Conservation (phyloP, 306 rosid genomes). For the Crotalaria pallida region DNA sequence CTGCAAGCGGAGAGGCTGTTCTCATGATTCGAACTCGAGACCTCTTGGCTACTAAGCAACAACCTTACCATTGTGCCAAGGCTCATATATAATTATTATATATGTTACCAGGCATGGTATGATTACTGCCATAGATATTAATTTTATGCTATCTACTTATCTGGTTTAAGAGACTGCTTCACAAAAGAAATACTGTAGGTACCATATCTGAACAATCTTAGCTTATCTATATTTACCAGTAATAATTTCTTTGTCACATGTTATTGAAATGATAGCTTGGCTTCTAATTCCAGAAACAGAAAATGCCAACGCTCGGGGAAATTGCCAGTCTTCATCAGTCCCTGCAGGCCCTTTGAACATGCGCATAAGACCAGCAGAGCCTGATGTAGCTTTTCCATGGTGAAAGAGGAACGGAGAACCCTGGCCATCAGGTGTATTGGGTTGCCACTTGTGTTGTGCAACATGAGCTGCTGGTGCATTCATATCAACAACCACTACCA, state of each 20-base stretch:
- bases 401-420: constrained; percentile 95
- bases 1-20: too few species aligned
- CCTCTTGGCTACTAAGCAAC: too few species aligned
- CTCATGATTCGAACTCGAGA: too few species aligned
- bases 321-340: constrained; percentile 66
- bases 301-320: constrained; percentile 86
- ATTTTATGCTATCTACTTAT: constrained; percentile 1
- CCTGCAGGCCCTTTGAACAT: constrained; percentile 83
- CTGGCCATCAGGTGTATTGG: constrained; percentile 96
- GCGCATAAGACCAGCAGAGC: constrained; percentile 66
- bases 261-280: constrained; percentile 71
- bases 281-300: constrained; percentile 84
- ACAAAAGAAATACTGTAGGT: not conserved
- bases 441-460: constrained; percentile 97
- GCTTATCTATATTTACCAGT: constrained; percentile 52
- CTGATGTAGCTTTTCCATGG: constrained; percentile 61
- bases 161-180: not conserved
- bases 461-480: constrained; percentile 90
- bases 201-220: constrained; percentile 6
- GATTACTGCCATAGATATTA: not conserved
- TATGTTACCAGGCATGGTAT: not conserved
- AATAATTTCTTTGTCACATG: constrained; percentile 80
- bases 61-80: too few species aligned
- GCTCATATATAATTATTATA: constrained; percentile 3
- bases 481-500: constrained; percentile 67